Evolutionary conservation across 2,329 filamentous ascomycete genomes (phyloP), one percentile per base, ranked within the genome.

Genomic region (Amylocarpus encephaloides): DNA sequence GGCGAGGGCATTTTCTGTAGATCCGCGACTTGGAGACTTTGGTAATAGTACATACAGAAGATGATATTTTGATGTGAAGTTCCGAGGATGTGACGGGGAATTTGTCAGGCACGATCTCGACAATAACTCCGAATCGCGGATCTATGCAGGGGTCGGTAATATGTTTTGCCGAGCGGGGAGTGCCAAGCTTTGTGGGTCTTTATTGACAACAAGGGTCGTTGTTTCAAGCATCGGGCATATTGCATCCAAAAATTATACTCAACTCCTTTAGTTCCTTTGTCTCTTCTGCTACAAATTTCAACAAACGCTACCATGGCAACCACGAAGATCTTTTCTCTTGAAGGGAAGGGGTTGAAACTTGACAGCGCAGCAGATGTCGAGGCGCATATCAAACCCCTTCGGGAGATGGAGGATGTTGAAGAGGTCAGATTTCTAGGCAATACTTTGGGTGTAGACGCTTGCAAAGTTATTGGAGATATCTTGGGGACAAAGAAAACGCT

Each of bases 291-390:
- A n/a, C n/a, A n/a, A n/a, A n/a, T n/a, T n/a, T 11, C 33, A 38
- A 43, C 50, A 52, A 59, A 49, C 44, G n/a, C n/a, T n/a, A n/a
- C n/a, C n/a, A 65, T 71, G 62, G 42, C 42, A n/a, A 26, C 48
- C 10, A 26, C 34, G 16, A 90, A 86, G 68, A 68, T 88, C 65
- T 97, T 96, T 73, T 91, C 90, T 61, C 82, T 97, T 60, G 88
- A 95, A 71, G 90, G 88, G 70, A 93, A 86, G 74, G 86, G 86
- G 64, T 80, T 97, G 63, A 96, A 95, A 77, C 86, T 98, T 66
- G 85, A 94, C 73, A 88, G 85, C 36, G 88, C 88, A 46, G 85
- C 82, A 58, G 90, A 97, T 69, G 79, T 97, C 54, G 86, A 93
- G 69, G 75, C 86, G 59, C 85, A 96, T 69, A 87, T 96, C 64